Evolutionary conservation across 768 basidiomycete genomes (phyloP), one percentile per base, ranked within the genome.

Genomic region (Leucocoprinus leucothites): DNA sequence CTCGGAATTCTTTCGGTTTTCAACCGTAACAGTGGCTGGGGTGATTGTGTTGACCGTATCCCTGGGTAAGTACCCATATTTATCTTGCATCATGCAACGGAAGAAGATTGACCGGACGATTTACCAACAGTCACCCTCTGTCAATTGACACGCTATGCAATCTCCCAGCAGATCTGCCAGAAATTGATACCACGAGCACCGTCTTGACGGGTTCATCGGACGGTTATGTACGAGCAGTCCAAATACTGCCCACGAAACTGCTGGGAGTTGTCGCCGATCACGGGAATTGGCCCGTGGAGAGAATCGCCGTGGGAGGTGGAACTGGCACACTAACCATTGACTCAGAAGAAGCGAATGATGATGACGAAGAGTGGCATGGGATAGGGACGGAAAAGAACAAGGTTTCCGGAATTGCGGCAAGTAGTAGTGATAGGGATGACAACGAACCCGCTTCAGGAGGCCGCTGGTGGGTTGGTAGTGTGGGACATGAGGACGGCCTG

Each of bases 171-270:
- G 76, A 75, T 18, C 76, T 89, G 53, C 78, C 82, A 1, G 78
- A 79, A 46, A 79, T 84, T 55, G 80, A 87, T 63, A 79, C 85
- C 14, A 72, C 80, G 6, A 85, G 82, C 64, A 82, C 87, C 1
- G 80, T 97, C 56, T 79, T 94, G 1, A 94, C 94, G 0, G 94
- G 94, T 5, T 96, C 94, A 0, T 93, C 93, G 5, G 94, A 98
- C 66, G 95, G 95, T 0, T 79, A 92, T 63, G 77, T 98, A 40
- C 84, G 94, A 43, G 91, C 91, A 14, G 87, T 95, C 2, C 83
- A 94, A 64, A 75, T 97, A 34, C 77, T 95, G 55, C 95, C 95
- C 1, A 94, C 90, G 52, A 91, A 92, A 65, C 78, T 98, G 28
- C 73, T 96, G 42, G 95, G 95, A 18, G 86, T 95, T 47, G 86